Evolutionary conservation across 2,329 filamentous ascomycete species (phyloP).

Genomic region (Byssochlamys sp.): DNA sequence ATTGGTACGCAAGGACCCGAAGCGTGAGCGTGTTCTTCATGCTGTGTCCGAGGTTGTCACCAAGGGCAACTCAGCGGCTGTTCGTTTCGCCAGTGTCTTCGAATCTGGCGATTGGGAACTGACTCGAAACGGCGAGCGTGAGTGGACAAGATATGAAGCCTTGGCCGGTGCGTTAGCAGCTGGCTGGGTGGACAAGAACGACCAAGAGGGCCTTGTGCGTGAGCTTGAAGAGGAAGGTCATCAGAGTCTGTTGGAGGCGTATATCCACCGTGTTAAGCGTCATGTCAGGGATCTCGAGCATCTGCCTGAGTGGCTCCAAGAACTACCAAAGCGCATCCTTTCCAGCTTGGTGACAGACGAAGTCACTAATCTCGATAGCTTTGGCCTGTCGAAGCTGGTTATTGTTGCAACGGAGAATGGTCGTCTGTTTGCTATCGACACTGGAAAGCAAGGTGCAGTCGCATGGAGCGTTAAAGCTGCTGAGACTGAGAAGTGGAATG

Average conservation of each 20-base stretch:
- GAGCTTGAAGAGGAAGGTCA: constrained; percentile 80
- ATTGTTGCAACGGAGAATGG: constrained; percentile 72
- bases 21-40: constrained; percentile 47
- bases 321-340: constrained; percentile 59
- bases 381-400: constrained; percentile 80
- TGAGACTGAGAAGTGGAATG: constrained; percentile 54
- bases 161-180: constrained; percentile 71
- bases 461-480: constrained; percentile 64
- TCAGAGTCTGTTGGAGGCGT: constrained; percentile 69
- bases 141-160: constrained; percentile 75
- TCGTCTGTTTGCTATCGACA: constrained; percentile 69
- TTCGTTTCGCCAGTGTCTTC: constrained; percentile 63
- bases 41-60: constrained; percentile 74
- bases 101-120: constrained; percentile 67
- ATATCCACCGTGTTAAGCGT: constrained; percentile 73
- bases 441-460: constrained; percentile 61
- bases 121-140: constrained; percentile 67
- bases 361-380: constrained; percentile 48
- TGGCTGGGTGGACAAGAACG: constrained; percentile 67
- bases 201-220: constrained; percentile 63
- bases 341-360: constrained; percentile 51
- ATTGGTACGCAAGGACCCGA: constrained; percentile 53
- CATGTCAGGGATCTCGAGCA: constrained; percentile 66
- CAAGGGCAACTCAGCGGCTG: constrained; percentile 61
- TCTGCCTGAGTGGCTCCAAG: constrained; percentile 63